These are phyloP conservation scores for Euphrasia confusa DNA, from an alignment of 257 asterid genomes.

Conservation along the genomic window DNA sequence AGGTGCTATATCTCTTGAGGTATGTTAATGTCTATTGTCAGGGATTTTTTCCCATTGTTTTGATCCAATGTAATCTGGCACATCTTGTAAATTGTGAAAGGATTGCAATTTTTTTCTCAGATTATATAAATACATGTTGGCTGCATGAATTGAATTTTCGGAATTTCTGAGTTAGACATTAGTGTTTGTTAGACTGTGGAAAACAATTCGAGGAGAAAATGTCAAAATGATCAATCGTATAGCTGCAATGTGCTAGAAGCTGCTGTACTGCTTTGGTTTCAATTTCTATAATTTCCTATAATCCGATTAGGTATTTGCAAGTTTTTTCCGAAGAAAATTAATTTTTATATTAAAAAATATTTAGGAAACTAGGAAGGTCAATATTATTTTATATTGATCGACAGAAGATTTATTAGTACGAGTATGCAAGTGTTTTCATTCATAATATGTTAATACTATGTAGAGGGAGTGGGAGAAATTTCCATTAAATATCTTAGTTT, in stretches of 20 bases:
- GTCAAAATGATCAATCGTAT: background rate
- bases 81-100: slow-evolving; percentile 1
- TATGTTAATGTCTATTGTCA: slow-evolving; percentile 23
- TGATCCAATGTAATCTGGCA: background rate
- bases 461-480: slow-evolving; percentile 1
- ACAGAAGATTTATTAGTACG: slow-evolving; percentile 3
- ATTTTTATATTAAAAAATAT: background rate
- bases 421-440: slow-evolving; percentile 1
- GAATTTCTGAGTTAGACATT: background rate
- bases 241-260: slow-evolving; percentile 10
- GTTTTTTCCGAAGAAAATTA: background rate
- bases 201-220: slow-evolving; percentile 1
- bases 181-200: background rate
- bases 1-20: slow-evolving; percentile 97
- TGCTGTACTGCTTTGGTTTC: slow-evolving; percentile 3
- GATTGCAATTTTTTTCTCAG: background rate
- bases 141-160: slow-evolving; percentile 1
- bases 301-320: background rate
- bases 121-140: background rate
- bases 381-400: background rate
- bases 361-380: background rate
- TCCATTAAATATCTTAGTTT: slow-evolving; percentile 7
- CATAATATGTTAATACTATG: background rate
- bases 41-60: too few relatives aligned
- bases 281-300: slow-evolving; percentile 9